Evolutionary conservation across 1,139 yeast genomes (phyloP).

Genomic region (Hyphopichia khmerensis): DNA sequence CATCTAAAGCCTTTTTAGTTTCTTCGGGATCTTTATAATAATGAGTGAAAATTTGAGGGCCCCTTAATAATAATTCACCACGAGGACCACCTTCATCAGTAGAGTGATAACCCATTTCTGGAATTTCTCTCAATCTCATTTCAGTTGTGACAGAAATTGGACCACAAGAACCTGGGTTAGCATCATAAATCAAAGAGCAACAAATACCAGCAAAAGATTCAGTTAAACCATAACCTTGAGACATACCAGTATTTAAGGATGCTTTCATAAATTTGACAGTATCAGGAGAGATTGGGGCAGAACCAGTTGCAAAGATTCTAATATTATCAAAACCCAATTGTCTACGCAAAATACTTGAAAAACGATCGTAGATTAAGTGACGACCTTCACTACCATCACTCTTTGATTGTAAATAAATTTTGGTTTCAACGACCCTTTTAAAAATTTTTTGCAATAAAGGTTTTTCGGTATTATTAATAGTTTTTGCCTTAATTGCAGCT

Average conservation of each 20-base stretch:
- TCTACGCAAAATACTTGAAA: conserved; percentile 23
- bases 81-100: conserved; percentile 36
- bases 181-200: conserved; percentile 29
- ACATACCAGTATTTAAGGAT: conserved; percentile 34
- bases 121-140: conserved; percentile 34
- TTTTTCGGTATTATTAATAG: conserved; percentile 42
- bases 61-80: conserved; percentile 42
- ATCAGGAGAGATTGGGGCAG: conserved; percentile 45
- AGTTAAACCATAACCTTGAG: conserved; percentile 48
- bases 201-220: conserved; percentile 46
- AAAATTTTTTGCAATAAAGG: conserved; percentile 24
- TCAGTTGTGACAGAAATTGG: conserved; percentile 34
- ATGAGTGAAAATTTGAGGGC: conserved; percentile 36
- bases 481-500: conserved; percentile 46
- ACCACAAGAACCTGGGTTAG: conserved; percentile 44
- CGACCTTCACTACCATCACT: conserved; percentile 28
- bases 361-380: conserved; percentile 32
- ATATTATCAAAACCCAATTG: conserved; percentile 39
- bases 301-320: conserved; percentile 30
- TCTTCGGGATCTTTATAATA: conserved; percentile 42
- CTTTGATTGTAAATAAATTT: conserved; percentile 28
- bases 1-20: conserved; percentile 46
- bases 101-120: conserved; percentile 36
- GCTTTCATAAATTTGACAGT: conserved; percentile 44
- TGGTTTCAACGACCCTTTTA: conserved; percentile 30